These are phyloP conservation scores for Kodamaea ohmeri DNA, from an alignment of 1,139 yeast species.

Conservation along the genomic window DNA sequence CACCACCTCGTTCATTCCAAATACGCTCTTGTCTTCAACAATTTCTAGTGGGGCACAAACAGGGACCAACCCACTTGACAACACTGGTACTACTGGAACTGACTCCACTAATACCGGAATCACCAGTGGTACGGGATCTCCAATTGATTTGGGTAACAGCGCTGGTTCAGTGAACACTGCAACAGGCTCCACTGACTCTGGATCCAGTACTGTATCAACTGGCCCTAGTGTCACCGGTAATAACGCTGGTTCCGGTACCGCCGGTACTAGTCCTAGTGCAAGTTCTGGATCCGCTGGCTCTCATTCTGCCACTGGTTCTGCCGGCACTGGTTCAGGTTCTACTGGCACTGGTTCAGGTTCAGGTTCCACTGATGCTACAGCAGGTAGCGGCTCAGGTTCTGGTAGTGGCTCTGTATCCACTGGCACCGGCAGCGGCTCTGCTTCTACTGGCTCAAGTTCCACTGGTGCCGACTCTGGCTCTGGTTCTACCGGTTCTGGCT, in stretches of 20 bases:
- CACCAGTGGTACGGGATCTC: background rate
- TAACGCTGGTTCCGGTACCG: background rate
- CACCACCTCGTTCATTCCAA: too few species aligned
- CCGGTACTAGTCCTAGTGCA: background rate
- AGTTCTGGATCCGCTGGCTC: constrained; percentile 1
- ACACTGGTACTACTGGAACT: too few species aligned
- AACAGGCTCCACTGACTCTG: background rate
- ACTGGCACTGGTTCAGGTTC: constrained; percentile 3
- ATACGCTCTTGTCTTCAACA: too few species aligned
- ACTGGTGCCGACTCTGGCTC: too few species aligned
- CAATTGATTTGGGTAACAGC: too few species aligned
- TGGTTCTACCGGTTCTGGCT: too few species aligned
- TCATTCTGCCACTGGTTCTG: constrained; percentile 11
- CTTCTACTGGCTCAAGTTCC: too few species aligned
- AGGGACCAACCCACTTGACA: too few species aligned
- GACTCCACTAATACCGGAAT: background rate
- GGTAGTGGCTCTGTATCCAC: constrained; percentile 13
- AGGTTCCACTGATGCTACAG: background rate
- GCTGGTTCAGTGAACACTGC: too few species aligned
- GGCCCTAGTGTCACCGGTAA: constrained; percentile 4
- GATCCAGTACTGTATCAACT: constrained; percentile 9
- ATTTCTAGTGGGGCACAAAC: too few species aligned
- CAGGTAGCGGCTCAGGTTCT: constrained; percentile 1
- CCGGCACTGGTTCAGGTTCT: constrained; percentile 2
- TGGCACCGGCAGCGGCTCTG: too few species aligned